Conservation (phyloP, 257 asterid genomes). For the Solanum boliviense region DNA sequence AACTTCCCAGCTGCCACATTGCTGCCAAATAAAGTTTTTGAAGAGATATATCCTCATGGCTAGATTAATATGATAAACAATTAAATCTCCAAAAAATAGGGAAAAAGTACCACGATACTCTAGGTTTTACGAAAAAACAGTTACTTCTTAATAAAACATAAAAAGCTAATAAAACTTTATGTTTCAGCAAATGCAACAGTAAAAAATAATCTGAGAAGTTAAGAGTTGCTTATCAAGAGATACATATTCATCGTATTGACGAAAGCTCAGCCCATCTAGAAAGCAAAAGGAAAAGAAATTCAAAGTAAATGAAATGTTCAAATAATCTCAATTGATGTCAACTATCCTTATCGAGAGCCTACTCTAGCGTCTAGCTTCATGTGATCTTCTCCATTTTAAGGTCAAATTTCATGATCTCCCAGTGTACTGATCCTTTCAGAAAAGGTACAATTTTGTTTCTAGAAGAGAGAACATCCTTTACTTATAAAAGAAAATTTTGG, state of each 20-base stretch:
- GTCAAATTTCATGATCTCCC: not conserved
- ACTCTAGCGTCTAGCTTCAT: not conserved
- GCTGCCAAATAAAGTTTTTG: slow-evolving; percentile 30
- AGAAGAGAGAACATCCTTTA: not conserved
- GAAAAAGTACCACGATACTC: not conserved
- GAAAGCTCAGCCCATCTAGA: not conserved
- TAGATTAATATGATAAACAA: not conserved
- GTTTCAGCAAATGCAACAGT: not conserved
- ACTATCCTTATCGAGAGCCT: not conserved
- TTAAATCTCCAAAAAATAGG: not conserved
- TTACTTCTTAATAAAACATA: not conserved
- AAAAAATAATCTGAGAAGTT: not conserved
- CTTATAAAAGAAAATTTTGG: not conserved
- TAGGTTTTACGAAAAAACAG: not conserved
- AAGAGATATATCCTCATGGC: not conserved
- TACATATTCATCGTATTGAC: not conserved
- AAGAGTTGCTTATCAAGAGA: not conserved
- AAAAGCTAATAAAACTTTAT: not conserved
- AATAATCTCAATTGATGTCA: not conserved
- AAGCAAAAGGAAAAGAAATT: not conserved
- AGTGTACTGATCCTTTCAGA: not conserved
- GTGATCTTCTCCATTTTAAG: not conserved
- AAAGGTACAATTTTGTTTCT: not conserved
- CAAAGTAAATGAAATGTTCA: not conserved
- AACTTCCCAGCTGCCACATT: slow-evolving; percentile 98